Conservation (phyloP, 768 basidiomycete species). For the Steccherinum ochraceum region DNA sequence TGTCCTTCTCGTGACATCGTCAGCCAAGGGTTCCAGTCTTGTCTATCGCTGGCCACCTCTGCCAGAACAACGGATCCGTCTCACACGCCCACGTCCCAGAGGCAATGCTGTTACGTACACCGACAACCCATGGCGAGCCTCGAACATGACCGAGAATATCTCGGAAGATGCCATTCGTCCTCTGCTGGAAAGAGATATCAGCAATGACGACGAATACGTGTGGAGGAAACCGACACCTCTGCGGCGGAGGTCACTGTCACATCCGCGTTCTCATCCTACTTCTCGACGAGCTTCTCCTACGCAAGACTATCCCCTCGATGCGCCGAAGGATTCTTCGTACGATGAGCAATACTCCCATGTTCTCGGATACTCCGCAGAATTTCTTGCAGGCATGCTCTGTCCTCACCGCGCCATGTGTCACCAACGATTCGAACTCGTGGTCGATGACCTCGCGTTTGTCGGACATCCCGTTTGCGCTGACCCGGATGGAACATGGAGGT, state of each 20-base stretch:
- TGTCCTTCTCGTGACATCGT: slow-evolving; percentile 77
- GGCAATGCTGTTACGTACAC: slow-evolving; percentile 17
- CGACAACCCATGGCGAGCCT: slow-evolving; percentile 72
- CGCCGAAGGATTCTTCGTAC: slow-evolving; percentile 16
- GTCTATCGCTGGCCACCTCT: slow-evolving; percentile 84
- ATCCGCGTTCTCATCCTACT: slow-evolving; percentile 35
- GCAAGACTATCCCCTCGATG: slow-evolving; percentile 23
- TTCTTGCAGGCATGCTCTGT: slow-evolving; percentile 75
- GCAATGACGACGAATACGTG: slow-evolving; percentile 41
- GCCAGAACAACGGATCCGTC: slow-evolving; percentile 56
- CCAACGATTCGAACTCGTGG: slow-evolving; percentile 87
- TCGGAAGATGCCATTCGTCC: slow-evolving; percentile 17
- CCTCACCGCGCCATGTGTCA: slow-evolving; percentile 80
- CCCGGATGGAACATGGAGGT: slow-evolving; percentile 66
- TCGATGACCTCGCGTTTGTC: slow-evolving; percentile 88
- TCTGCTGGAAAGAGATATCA: slow-evolving; percentile 4
- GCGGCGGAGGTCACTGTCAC: slow-evolving; percentile 47
- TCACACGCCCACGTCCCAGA: slow-evolving; percentile 65
- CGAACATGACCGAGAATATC: slow-evolving; percentile 42
- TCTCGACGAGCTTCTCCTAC: slow-evolving; percentile 49
- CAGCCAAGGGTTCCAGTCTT: slow-evolving; percentile 71
- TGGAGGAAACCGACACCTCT: slow-evolving; percentile 53
- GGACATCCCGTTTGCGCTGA: slow-evolving; percentile 91
- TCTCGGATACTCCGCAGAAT: slow-evolving; percentile 77
- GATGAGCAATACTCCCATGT: slow-evolving; percentile 56